Evolutionary conservation across 495 filamentous ascomycete genomes (phyloP), one percentile per base, ranked within the genome.

Genomic region (Neurospora sp.): DNA sequence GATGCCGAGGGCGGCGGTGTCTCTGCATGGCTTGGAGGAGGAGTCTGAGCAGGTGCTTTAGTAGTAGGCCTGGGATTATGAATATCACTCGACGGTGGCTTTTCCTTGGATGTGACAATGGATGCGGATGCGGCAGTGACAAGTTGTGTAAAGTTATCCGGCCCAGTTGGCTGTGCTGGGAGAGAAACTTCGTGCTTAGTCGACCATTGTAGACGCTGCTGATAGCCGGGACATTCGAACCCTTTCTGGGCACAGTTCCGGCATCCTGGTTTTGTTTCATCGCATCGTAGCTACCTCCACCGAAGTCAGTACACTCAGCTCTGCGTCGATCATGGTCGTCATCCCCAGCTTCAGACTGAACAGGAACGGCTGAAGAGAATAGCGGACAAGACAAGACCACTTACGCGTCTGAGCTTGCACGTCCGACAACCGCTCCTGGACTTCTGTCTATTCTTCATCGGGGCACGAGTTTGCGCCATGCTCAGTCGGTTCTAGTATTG

Each of bases 161-260:
- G 79, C 11, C 71, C 78, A 61, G 41, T 75, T 7, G 75, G 39
- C 44, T 69, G 73, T 3, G 73, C 68, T 11, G 71, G 71, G 40
- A 61, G 70, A 4, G 76, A 74, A 39, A 73, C 48, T 41, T 81
- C 79, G 73, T 81, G 77, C 39, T 81, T 81, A 48, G 79, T 81
- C 39, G 77, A 79, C 79, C 79, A 81, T 68, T 81, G 79, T 5
- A 81, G 76, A 22, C 79, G 78, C 35, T 81, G 79, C 59, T 81
- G 79, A 42, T 81, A 81, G 69, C 79, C 79, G 0, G 79, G 79
- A 71, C 79, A 81, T 10, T 75, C 76, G 42, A 78, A 72, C n/a
- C 76, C 73, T 40, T 80, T 80, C 68, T 78, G 78, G 20, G 71
- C 35, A 69, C 79, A 81, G 70, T 81, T 81, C 3, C 70, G 72